Percentiles rank a stretch among this genome's conserved stretches.
These are phyloP conservation scores for Tulasnella sp. DNA, from an alignment of 768 basidiomycete genomes.

Conservation along the genomic window DNA sequence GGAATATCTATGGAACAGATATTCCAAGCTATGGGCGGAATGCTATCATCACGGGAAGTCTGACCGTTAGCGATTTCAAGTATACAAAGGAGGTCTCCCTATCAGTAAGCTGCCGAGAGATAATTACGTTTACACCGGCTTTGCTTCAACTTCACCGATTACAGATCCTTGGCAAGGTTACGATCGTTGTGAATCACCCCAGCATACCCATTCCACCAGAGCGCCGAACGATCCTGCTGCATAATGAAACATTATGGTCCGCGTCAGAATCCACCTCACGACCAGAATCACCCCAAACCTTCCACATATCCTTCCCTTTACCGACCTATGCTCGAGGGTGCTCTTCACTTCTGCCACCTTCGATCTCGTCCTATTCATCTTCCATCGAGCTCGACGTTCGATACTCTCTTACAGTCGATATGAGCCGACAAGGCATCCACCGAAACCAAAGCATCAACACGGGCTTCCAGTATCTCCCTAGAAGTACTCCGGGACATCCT, in stretches of 20 bases:
- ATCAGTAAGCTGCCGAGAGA: neutral
- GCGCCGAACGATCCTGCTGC: neutral
- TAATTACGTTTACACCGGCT: neutral
- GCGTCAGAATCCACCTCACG: neutral
- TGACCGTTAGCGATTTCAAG: constrained; percentile 19
- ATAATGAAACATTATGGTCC: constrained; percentile 9
- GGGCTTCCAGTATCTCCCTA: constrained; percentile 12
- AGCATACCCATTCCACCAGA: constrained; percentile 10
- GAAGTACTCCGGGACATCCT: neutral
- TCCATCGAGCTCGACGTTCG: constrained; percentile 18
- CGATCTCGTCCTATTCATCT: neutral
- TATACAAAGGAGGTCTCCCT: constrained; percentile 16
- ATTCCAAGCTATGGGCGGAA: constrained; percentile 18
- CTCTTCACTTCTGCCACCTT: constrained; percentile 6
- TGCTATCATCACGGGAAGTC: neutral
- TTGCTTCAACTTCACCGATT: neutral
- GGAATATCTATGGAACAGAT: constrained; percentile 6
- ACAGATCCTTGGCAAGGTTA: constrained; percentile 22
- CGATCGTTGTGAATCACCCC: neutral
- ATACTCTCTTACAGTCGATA: constrained; percentile 14
- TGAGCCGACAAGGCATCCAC: constrained; percentile 17
- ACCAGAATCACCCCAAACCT: constrained; percentile 13
- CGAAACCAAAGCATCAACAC: constrained; percentile 14
- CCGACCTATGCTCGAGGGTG: constrained; percentile 19
- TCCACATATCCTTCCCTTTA: constrained; percentile 21